Evolutionary conservation across 257 asterid genomes (phyloP).

Genomic region (Scutellaria galericulata): DNA sequence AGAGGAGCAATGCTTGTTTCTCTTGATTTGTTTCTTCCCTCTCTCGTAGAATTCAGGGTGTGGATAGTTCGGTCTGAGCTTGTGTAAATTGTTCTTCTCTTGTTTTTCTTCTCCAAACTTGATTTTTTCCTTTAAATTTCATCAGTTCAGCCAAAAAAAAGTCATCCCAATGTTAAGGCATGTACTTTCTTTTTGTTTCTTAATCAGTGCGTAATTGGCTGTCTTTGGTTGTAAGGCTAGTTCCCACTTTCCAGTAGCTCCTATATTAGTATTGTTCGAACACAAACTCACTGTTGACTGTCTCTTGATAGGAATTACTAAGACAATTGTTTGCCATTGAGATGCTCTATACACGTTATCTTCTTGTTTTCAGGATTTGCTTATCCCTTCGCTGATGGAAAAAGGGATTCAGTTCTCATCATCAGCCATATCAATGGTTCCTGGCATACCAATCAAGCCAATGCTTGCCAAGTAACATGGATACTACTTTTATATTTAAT

Average conservation of each 20-base stretch:
- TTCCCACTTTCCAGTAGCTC: not conserved
- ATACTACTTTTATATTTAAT: conserved; percentile 29
- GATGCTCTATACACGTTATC: conserved; percentile 28
- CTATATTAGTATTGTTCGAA: conserved; percentile 13
- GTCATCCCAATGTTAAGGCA: conserved; percentile 3
- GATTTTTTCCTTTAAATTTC: conserved; percentile 17
- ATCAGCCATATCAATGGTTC: conserved; percentile 72
- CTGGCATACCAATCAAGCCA: conserved; percentile 92
- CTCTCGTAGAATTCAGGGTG: not conserved
- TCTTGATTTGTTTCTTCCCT: conserved; percentile 7
- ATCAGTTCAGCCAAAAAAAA: conserved; percentile 5
- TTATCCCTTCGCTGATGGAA: conserved; percentile 74
- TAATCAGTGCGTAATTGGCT: conserved; percentile 4
- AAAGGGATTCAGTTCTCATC: conserved; percentile 79
- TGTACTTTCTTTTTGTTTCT: not conserved
- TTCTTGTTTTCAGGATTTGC: conserved; percentile 61
- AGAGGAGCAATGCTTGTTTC: not conserved
- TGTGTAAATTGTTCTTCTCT: not conserved
- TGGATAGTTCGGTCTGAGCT: conserved; percentile 2
- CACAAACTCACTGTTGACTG: not conserved
- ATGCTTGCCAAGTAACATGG: conserved; percentile 86
- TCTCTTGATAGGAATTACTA: conserved; percentile 25
- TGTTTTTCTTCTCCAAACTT: not conserved
- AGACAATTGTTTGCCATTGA: conserved; percentile 20
- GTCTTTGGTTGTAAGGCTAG: not conserved